A percentile compares a stretch with the other conserved stretches of the same genome.
phyloP scores from a whole-genome alignment of 2,329 filamentous ascomycete species.

The Cyanodermella asteris region DNA sequence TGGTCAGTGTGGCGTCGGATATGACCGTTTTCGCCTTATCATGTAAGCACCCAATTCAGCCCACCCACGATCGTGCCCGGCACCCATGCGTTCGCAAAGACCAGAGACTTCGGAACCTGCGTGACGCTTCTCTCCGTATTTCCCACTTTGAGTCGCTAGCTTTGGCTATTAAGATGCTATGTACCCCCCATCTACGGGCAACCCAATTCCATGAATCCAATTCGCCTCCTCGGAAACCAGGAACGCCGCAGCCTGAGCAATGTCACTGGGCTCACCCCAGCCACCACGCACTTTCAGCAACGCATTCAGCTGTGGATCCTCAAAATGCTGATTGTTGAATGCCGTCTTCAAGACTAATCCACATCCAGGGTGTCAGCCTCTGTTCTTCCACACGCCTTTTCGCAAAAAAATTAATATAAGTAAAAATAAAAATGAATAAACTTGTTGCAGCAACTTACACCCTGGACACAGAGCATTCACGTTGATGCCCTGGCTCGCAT shows the following conservation, averaged over 20 bases:
- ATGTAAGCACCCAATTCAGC: no score
- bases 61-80: no score
- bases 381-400: background rate
- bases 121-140: no score
- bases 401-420: no score
- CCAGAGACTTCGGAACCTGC: no score
- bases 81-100: no score
- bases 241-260: slow-evolving; percentile 21
- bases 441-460: slow-evolving; percentile 10
- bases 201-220: slow-evolving; percentile 22
- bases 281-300: slow-evolving; percentile 1
- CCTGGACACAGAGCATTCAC: slow-evolving; percentile 22
- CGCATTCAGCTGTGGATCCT: background rate
- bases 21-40: no score
- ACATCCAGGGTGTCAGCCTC: background rate
- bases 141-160: no score
- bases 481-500: slow-evolving; percentile 19
- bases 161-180: no score
- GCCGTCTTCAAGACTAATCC: slow-evolving; percentile 2
- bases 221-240: slow-evolving; percentile 24
- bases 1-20: no score
- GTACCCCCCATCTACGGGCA: slow-evolving; percentile 26
- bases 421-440: slow-evolving; percentile 9
- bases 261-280: slow-evolving; percentile 14
- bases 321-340: slow-evolving; percentile 1